Conservation (phyloP, 306 rosid species). For the Ormosia semicastrata region DNA sequence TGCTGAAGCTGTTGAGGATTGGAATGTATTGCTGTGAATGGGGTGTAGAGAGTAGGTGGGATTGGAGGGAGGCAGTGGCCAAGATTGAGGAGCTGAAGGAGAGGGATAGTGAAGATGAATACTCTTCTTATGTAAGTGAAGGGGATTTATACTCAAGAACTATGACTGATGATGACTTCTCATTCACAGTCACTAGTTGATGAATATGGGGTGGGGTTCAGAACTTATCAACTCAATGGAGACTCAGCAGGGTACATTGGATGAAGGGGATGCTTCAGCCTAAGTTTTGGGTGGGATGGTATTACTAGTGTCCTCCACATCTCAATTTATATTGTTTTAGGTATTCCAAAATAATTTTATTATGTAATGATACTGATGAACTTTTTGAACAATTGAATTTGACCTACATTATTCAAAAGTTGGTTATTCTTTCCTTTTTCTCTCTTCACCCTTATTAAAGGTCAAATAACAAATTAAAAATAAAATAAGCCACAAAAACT, state of each 20-base stretch:
- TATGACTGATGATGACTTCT: constrained; percentile 55
- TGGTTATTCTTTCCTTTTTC: background rate
- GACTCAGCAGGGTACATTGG: background rate
- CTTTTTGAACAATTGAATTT: background rate
- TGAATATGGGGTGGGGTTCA: too few relatives aligned
- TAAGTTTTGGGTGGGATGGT: background rate
- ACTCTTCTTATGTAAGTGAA: constrained; percentile 52
- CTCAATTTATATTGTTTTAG: background rate
- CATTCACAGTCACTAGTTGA: constrained; percentile 34
- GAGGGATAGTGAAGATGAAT: constrained; percentile 47
- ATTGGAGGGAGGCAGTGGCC: constrained; percentile 53
- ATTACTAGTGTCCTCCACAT: background rate
- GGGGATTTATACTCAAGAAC: constrained; percentile 48
- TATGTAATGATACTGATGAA: background rate
- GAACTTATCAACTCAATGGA: background rate
- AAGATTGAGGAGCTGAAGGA: constrained; percentile 61
- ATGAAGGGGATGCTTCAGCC: background rate
- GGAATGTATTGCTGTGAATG: constrained; percentile 63
- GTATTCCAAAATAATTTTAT: background rate
- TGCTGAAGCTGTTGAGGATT: constrained; percentile 62
- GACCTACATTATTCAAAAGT: background rate
- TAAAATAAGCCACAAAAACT: too few relatives aligned
- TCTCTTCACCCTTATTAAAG: background rate
- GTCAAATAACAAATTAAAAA: background rate
- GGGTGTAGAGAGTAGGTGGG: constrained; percentile 52